Evolutionary conservation across 208 protist species (phyloP), one percentile per base, ranked within the genome.

Genomic region (Phytomonas francai): DNA sequence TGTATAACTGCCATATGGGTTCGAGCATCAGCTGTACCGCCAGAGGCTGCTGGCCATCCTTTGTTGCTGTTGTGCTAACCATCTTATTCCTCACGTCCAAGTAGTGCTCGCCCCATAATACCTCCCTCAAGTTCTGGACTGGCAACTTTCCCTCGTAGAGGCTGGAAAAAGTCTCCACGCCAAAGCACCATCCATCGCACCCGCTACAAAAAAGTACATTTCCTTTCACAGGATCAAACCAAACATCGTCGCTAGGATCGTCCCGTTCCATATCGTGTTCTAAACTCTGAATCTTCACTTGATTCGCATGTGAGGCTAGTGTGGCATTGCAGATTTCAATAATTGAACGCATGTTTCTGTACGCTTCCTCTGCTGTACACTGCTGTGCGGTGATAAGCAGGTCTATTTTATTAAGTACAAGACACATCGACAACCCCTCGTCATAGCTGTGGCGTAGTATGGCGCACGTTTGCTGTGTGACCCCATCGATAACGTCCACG

Each of bases 351-450:
- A 98, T 96, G 45, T 90, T 74, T 67, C 98, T 87, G 49, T 98
- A 95, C 3, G 83, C 85, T 85, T 89, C 98, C 85, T 76, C 84
- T 9, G 72, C 93, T 73, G 62, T 92, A 80, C 97, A 75, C 70
- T 98, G 80, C 67, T 99, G 84, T 59, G 98, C 91, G 9, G 83
- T 79, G 64, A 99, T 91, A 19, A 98, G 79, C 34, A 98, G 79
- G 79, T 99, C 98, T 22, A 99, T 97, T 78, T 99, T 99, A 83
- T 99, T 99, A 14, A 99, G 79, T 9, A 99, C 96, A 22, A 99
- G 84, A 65, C 89, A 89, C 74, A 98, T 97, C 34, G 76, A 89
- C 12, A 99, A 77, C 9, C 95, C 84, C 70, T 99, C 97, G 27
- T 72, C 66, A 73, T 97, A 99, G 0, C 97, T 96, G 79, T 99